Evolutionary conservation across 345 rosid genomes (phyloP), one percentile per base, ranked within the genome.

Genomic region (Melaleuca quinquenervia): DNA sequence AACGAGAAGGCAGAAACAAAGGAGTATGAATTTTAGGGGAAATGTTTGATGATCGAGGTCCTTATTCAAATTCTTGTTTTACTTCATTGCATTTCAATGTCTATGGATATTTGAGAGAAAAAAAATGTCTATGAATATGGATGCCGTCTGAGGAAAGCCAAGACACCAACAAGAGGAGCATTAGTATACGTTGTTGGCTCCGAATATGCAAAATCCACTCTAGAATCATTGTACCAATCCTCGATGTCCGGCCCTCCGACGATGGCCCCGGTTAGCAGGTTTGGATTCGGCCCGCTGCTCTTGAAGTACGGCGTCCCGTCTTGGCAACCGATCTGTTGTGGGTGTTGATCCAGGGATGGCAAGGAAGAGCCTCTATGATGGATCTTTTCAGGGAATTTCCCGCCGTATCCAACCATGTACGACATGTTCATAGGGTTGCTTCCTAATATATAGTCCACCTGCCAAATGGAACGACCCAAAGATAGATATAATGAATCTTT

Each of bases 371-470:
- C 96, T 27, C 97, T 92, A 70, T 96, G 98, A 87, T 97, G 99
- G 32, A 96, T 91, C 89, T 88, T 93, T 26, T 88, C 88, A 0
- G 99, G 98, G 85, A 84, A 97, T 54, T 84, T 92, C 9, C 84
- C 45, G 5, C 98, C 94, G 84, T 93, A 95, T 21, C 96, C 99
- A 14, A 97, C 98, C 98, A 96, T 97, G 92, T 94, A 96, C 18
- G 97, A 96, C 95, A 94, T 91, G 50, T 87, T 88, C 87, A 88
- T 44, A 22, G 99, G 98, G 83, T 96, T 97, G 85, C 91, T 94
- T 48, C 99, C 99, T 16, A 97, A 92, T 48, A 97, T 94, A 84
- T 97, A 97, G 90, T 95, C 99, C 21, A 92, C 94, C 89, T 95
- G 91, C 76, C 5, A 70, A 70, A 86, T 82, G 12, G 44, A 26